Evolutionary conservation across 108 stramenopile species (phyloP), one percentile per base, ranked within the genome.

Genomic region (Nannochloropsis gaditana): DNA sequence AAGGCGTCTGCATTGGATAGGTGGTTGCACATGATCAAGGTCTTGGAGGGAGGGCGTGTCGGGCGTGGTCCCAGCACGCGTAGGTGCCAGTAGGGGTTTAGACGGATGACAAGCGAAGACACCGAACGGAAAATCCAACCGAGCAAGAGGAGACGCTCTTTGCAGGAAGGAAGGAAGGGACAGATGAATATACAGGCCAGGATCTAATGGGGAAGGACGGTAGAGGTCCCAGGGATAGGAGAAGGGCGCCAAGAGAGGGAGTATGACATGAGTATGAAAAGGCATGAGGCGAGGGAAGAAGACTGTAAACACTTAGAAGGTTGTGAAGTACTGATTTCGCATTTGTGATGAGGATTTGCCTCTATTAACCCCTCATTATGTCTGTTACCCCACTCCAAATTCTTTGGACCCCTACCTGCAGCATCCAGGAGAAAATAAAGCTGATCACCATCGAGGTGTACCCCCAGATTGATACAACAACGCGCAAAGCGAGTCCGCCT

Each of bases 51-150:
- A 73, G 59, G 59, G 59, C 19, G n/a, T 15, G 59, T n/a, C 15
- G 59, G 59, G n/a, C 59, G 59, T 3, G 59, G 59, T 8, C 59
- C 59, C 59, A 73, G 19, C 59, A 73, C 8, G 15, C n/a, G 59
- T n/a, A 73, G 59, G 59, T 73, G 59, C 59, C 59, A 73, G 8
- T n/a, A 73, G 15, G 59, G 59, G n/a, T 73, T 73, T n/a, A 73
- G 59, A n/a, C n/a, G 59, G 59, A 73, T 73, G 59, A 73, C 59
- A 8, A n/a, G n/a, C 59, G 59, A 73, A n/a, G 59, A 73, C 19
- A 73, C 8, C 2, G 15, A 73, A 4, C 59, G 59, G 59, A 73
- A 73, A 73, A 73, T 73, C 59, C 59, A 73, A n/a, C 59, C 59
- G 19, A 73, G 59, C 3, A 73, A 73, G 8, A 73, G 59, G 59